phyloP scores from a whole-genome alignment of 2,329 filamentous ascomycete genomes.

The Sclerotinia glacialis region DNA sequence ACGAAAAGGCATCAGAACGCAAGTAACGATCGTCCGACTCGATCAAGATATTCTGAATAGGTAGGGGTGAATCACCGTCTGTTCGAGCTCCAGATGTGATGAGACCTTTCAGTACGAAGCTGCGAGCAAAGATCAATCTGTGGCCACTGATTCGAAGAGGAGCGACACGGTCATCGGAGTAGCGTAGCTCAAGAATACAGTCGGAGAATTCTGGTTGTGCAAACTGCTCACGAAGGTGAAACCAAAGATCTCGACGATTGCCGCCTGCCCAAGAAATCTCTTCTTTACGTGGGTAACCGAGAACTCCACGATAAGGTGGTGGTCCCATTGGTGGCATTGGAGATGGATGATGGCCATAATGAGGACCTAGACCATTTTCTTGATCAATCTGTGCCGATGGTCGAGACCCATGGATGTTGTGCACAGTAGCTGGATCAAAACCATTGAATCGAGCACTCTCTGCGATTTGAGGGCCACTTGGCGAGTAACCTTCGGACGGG shows the following conservation, averaged over 20 bases:
- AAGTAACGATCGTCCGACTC: constrained; percentile 53
- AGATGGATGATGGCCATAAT: constrained; percentile 43
- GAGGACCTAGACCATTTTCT: constrained; percentile 32
- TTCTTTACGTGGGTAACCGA: constrained; percentile 24
- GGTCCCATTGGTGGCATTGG: constrained; percentile 43
- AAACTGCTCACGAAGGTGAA: constrained; percentile 44
- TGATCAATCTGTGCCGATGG: constrained; percentile 51
- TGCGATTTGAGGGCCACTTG: constrained; percentile 31
- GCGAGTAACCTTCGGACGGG: constrained; percentile 40
- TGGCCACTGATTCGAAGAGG: constrained; percentile 52
- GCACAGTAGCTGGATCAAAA: constrained; percentile 55
- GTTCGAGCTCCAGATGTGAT: constrained; percentile 34
- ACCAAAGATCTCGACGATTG: constrained; percentile 42
- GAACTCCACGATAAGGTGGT: constrained; percentile 10
- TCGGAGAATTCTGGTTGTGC: constrained; percentile 45
- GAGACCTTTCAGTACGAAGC: constrained; percentile 44
- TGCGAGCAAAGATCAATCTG: constrained; percentile 55
- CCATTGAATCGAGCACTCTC: constrained; percentile 30
- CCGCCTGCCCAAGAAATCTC: constrained; percentile 35
- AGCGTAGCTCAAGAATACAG: constrained; percentile 48
- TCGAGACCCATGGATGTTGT: constrained; percentile 62
- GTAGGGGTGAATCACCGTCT: constrained; percentile 35
- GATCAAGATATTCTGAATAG: constrained; percentile 45
- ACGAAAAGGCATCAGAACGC: constrained; percentile 55
- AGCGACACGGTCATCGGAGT: constrained; percentile 43